A percentile compares a stretch with the other conserved stretches of the same genome.
Evolutionary conservation across 306 rosid genomes (phyloP).

Genomic region (Rosa persica): DNA sequence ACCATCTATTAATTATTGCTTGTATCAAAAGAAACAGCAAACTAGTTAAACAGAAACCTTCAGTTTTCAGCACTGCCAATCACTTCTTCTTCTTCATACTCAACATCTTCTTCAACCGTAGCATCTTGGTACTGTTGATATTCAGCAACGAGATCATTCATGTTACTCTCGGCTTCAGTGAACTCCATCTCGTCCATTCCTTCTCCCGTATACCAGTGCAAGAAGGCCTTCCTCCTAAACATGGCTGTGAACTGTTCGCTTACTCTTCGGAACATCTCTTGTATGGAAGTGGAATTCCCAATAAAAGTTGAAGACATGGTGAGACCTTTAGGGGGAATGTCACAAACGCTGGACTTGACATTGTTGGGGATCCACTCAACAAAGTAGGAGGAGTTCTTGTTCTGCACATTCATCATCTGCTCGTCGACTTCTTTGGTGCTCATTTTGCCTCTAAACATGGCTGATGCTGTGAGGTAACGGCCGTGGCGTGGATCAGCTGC

Average conservation of each 20-base stretch:
- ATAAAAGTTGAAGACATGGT: constrained; percentile 66
- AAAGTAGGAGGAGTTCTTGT: constrained; percentile 68
- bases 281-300: constrained; percentile 78
- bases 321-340: constrained; percentile 63
- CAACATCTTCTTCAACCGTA: constrained; percentile 38
- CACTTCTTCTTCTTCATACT: constrained; percentile 41
- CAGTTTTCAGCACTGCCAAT: constrained; percentile 42
- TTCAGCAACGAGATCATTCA: constrained; percentile 82
- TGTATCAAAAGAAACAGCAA: constrained; percentile 33
- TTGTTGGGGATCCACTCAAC: constrained; percentile 86
- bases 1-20: constrained; percentile 21
- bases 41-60: constrained; percentile 24
- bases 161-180: constrained; percentile 70
- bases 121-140: constrained; percentile 83
- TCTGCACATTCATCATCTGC: constrained; percentile 65
- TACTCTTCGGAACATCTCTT: constrained; percentile 79
- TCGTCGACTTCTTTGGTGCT: constrained; percentile 68
- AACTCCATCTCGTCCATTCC: constrained; percentile 84
- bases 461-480: constrained; percentile 76
- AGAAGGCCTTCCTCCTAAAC: constrained; percentile 85
- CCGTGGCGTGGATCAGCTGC: constrained; percentile 73
- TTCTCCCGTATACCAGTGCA: constrained; percentile 81
- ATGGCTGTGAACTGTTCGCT: constrained; percentile 78
- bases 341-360: constrained; percentile 79
- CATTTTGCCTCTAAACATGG: constrained; percentile 72